Base-by-base conservation (phyloP, 2,329 filamentous ascomycete genomes). In the Fusarium humuli region DNA sequence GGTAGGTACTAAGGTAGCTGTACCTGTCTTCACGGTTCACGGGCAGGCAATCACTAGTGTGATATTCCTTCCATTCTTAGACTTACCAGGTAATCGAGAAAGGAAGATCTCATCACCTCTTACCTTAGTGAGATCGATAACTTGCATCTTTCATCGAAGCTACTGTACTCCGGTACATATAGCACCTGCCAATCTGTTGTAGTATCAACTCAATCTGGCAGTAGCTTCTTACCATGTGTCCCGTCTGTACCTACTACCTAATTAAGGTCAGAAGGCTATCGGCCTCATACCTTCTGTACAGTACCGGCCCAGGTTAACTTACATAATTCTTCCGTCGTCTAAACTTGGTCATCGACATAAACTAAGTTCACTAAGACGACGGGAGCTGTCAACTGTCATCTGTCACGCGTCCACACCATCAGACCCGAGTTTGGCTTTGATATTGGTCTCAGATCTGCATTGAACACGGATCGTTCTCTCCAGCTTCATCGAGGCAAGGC, bases 261-360 rank as follows among this genome's bases (percentile, higher is more conserved):
- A 59, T 59, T 29, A 65, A 65, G 45, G 46, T 47, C 41, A n/a
- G 18, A 30, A 34, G 22, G 37, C 48, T 63, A 37, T 37, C 34
- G 34, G 18, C 34, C 34, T n/a, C 34, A 37, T 37, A 37, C 34
- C 34, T 37, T n/a, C 34, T 37, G 34, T 37, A 37, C 18, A 37
- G 10, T 22, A 16, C 49, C 20, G 34, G 34, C 23, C 32, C 37
- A 25, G 34, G n/a, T 30, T n/a, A 27, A 14, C 29, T 56, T 27
- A 16, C 40, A 45, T 23, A 23, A 22, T 18, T 50, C 22, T 37
- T 18, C 30, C 30, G 23, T 32, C 16, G 11, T 34, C 49, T n/a
- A 40, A 44, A 32, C 27, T 45, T 25, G 34, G 23, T 32, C 40
- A 46, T 45, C 11, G n/a, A n/a, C 16, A 50, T 10, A 23, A 37